Percentiles rank a stretch among this genome's conserved stretches.
These are phyloP conservation scores for Candida bentonensis DNA, from an alignment of 805 yeast genomes.

Conservation along the genomic window DNA sequence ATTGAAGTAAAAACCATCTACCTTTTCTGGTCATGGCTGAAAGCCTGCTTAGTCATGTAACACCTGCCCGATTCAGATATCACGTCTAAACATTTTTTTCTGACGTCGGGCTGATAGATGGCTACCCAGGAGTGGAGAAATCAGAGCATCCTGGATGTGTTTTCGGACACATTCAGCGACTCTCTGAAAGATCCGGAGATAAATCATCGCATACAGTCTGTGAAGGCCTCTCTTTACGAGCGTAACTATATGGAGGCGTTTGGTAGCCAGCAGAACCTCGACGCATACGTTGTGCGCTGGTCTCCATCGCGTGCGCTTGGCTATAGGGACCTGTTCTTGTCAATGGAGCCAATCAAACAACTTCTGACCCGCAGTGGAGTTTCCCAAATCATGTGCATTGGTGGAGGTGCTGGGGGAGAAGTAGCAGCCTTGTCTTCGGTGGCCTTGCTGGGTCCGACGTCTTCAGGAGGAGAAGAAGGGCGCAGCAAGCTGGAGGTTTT, in stretches of 20 bases:
- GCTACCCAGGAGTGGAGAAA: neutral
- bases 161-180: conserved; percentile 13
- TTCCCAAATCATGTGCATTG: conserved; percentile 44
- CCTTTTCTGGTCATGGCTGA: too few relatives aligned
- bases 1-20: conserved; percentile 1
- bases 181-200: conserved; percentile 16
- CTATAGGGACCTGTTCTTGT: conserved; percentile 51
- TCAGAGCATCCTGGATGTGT: conserved; percentile 17
- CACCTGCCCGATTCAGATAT: too few relatives aligned
- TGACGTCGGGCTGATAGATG: too few relatives aligned
- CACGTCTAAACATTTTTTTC: too few relatives aligned
- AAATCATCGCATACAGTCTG: conserved; percentile 41
- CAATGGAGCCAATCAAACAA: conserved; percentile 29
- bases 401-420: conserved; percentile 89
- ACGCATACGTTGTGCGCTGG: conserved; percentile 77
- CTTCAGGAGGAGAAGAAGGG: conserved; percentile 3
- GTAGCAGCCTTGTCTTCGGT: conserved; percentile 49
- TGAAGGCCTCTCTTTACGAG: conserved; percentile 54
- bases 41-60: too few relatives aligned
- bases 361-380: conserved; percentile 16
- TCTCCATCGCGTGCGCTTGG: conserved; percentile 70
- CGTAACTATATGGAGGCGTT: conserved; percentile 64
- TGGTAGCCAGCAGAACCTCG: conserved; percentile 43
- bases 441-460: conserved; percentile 21
- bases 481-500: conserved; percentile 5